These are phyloP conservation scores for Elymus sibiricus DNA, from an alignment of 176 grass and related monocot genomes.

Conservation along the genomic window DNA sequence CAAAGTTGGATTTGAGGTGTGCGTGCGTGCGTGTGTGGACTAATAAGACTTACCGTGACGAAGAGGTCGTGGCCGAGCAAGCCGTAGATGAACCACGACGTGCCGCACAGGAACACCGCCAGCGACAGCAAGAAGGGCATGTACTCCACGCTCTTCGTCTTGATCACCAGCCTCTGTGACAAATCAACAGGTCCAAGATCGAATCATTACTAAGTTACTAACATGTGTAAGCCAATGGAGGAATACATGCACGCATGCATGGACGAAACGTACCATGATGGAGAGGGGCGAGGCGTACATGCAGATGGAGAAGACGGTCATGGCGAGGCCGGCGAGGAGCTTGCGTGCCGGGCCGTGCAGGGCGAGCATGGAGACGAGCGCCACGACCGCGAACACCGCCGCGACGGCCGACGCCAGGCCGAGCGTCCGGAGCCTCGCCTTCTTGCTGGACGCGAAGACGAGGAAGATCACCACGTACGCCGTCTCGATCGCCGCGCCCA, in stretches of 20 bases:
- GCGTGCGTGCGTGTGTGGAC: neutral
- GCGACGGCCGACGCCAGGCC: constrained; percentile 54
- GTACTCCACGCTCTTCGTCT: constrained; percentile 94
- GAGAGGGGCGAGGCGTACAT: constrained; percentile 97
- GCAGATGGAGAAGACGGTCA: constrained; percentile 85
- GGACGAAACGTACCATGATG: constrained; percentile 60
- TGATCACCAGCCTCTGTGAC: constrained; percentile 83
- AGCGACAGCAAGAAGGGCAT: constrained; percentile 95
- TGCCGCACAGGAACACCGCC: constrained; percentile 91
- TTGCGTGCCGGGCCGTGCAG: constrained; percentile 54
- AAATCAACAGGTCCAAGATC: neutral
- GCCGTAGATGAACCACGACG: constrained; percentile 95
- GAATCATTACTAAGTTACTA: neutral
- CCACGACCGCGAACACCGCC: constrained; percentile 47
- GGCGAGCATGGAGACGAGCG: constrained; percentile 57
- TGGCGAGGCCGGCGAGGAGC: constrained; percentile 71
- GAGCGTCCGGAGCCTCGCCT: constrained; percentile 43
- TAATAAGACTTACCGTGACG: constrained; percentile 44
- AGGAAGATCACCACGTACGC: constrained; percentile 82
- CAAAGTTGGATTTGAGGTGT: neutral
- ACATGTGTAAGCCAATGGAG: neutral
- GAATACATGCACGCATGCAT: neutral
- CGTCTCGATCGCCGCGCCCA: constrained; percentile 59
- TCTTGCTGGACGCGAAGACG: constrained; percentile 48
- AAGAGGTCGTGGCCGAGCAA: constrained; percentile 83